A percentile compares a stretch with the other conserved stretches of the same genome.
These are phyloP conservation scores for Naumovozyma dairenensis DNA, from an alignment of 805 yeast species.

Conservation along the genomic window DNA sequence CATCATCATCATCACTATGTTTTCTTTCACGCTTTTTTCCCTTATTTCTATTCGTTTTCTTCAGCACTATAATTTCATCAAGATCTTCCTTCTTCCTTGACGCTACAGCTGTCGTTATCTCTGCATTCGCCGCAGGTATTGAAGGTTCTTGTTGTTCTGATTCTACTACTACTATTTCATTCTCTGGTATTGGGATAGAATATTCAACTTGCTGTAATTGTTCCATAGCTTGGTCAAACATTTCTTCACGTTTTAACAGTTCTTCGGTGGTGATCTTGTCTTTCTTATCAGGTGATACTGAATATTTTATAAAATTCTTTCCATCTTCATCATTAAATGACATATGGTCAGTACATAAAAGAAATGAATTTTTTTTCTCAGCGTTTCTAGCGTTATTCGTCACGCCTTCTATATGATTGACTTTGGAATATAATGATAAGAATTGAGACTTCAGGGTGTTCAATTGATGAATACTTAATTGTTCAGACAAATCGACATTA, in stretches of 20 bases:
- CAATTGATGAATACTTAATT: conserved; percentile 13
- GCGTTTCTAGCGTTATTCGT: neutral
- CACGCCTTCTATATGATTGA: too few relatives aligned
- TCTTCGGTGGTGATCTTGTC: conserved; percentile 7
- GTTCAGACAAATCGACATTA: conserved; percentile 2
- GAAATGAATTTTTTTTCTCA: neutral
- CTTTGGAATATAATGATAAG: neutral
- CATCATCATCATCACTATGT: conserved; percentile 1
- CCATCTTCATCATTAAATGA: neutral
- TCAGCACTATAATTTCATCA: conserved; percentile 36
- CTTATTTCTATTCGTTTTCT: conserved; percentile 16
- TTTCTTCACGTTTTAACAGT: conserved; percentile 10
- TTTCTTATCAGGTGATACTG: conserved; percentile 2
- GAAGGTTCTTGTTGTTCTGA: neutral
- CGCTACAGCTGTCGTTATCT: conserved; percentile 1
- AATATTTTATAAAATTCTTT: conserved; percentile 6
- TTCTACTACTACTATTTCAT: conserved; percentile 6
- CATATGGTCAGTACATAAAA: neutral
- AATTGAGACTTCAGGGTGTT: conserved; percentile 9
- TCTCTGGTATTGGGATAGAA: conserved; percentile 5
- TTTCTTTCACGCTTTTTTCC: conserved; percentile 4
- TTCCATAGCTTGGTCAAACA: conserved; percentile 9
- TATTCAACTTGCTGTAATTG: conserved; percentile 12
- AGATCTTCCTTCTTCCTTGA: conserved; percentile 12
- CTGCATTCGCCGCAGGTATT: conserved; percentile 1